These are phyloP conservation scores for Geranomyces michiganensis DNA, from an alignment of 192 early-diverging fungal genomes.

Conservation along the genomic window DNA sequence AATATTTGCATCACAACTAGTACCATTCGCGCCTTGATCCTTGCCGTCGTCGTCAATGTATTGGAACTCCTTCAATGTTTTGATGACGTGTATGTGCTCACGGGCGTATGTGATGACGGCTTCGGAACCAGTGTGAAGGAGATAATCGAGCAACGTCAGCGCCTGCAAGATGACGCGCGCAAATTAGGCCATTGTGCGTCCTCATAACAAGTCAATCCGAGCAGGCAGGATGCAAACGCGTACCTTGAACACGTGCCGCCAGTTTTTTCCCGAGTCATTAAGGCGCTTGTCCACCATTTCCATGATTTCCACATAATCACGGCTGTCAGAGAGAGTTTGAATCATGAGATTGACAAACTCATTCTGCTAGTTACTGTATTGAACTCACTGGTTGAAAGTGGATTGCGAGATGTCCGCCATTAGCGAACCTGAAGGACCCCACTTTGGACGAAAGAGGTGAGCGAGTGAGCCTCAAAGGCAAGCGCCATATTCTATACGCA, in stretches of 20 bases:
- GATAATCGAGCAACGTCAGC: slow-evolving; percentile 82
- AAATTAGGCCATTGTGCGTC: neutral
- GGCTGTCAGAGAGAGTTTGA: slow-evolving; percentile 46
- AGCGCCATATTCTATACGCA: slow-evolving; percentile 26
- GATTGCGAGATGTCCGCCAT: slow-evolving; percentile 87
- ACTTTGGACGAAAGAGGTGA: slow-evolving; percentile 26
- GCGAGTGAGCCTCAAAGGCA: too few relatives aligned
- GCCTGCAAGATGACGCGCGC: slow-evolving; percentile 51
- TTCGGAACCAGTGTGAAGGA: slow-evolving; percentile 83
- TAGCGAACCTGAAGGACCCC: slow-evolving; percentile 71
- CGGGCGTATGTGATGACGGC: slow-evolving; percentile 83
- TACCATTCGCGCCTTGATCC: slow-evolving; percentile 91
- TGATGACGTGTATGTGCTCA: slow-evolving; percentile 90
- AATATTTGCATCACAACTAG: neutral
- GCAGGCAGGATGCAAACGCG: neutral
- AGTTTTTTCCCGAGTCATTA: slow-evolving; percentile 97
- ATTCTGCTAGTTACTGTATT: neutral
- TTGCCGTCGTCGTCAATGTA: slow-evolving; percentile 88
- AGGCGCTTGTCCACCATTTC: slow-evolving; percentile 96
- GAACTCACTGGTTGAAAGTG: slow-evolving; percentile 83
- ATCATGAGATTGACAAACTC: neutral
- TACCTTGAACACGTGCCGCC: slow-evolving; percentile 98
- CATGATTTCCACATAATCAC: slow-evolving; percentile 95
- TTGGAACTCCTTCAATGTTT: slow-evolving; percentile 96
- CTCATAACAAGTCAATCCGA: neutral